phyloP scores from a whole-genome alignment of 192 early-diverging fungal species.

The Backusella liffmaniae region DNA sequence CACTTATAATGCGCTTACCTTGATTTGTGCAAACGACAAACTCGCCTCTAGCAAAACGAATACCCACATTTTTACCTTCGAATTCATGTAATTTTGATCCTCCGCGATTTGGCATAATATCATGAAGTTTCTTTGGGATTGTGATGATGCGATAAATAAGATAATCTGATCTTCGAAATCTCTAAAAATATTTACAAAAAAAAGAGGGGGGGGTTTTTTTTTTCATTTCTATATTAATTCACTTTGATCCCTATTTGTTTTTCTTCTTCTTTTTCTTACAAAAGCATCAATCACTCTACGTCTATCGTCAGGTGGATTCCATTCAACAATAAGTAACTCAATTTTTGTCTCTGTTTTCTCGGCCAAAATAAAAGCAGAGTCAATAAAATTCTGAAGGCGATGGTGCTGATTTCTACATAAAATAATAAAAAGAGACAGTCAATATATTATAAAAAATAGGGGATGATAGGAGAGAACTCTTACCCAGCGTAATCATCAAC shows the following conservation, averaged over 20 bases:
- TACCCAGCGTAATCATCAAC: conserved; percentile 40
- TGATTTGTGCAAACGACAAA: conserved; percentile 40
- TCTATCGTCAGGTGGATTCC: conserved; percentile 35
- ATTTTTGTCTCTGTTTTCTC: conserved; percentile 31
- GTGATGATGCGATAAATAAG: conserved; percentile 35
- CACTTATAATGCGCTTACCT: conserved; percentile 19
- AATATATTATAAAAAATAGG: neutral
- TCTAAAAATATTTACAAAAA: conserved; percentile 15
- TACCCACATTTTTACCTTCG: conserved; percentile 41
- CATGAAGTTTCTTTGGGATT: conserved; percentile 30
- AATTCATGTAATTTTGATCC: conserved; percentile 36
- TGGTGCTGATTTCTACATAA: conserved; percentile 29
- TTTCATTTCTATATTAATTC: neutral
- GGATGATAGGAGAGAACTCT: neutral
- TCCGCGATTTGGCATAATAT: conserved; percentile 32
- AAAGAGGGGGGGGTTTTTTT: neutral
- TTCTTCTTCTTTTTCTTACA: conserved; percentile 19
- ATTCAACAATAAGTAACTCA: conserved; percentile 37
- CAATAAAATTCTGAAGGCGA: conserved; percentile 36
- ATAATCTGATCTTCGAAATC: conserved; percentile 30
- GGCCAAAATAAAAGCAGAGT: conserved; percentile 32
- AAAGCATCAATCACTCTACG: conserved; percentile 33
- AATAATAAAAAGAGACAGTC: neutral
- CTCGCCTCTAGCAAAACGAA: conserved; percentile 38
- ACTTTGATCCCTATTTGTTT: neutral